Percentiles rank a stretch among this genome's conserved stretches.
Evolutionary conservation across 1,139 yeast genomes (phyloP).

Genomic region (Scheffersomyces parashehatae): DNA sequence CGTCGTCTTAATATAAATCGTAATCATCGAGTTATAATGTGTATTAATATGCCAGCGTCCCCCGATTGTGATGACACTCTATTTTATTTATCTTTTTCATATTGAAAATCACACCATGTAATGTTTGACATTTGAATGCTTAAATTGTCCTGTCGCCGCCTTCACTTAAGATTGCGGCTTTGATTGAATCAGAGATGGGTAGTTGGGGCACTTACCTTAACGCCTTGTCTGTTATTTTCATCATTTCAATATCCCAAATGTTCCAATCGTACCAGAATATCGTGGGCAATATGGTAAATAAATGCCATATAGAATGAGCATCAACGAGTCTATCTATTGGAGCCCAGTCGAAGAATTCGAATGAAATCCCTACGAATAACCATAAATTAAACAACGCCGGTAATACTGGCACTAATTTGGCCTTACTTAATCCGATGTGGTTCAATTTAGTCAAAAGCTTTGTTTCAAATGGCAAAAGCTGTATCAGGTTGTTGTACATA

Average conservation of each 20-base stretch:
- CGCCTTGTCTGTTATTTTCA: conserved; percentile 16
- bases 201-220: not conserved
- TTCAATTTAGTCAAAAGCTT: conserved; percentile 35
- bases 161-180: no score
- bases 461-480: conserved; percentile 43
- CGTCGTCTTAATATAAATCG: no score
- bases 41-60: no score
- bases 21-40: no score
- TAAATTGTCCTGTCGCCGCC: no score
- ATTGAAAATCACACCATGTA: no score
- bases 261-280: conserved; percentile 51
- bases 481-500: conserved; percentile 37
- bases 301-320: conserved; percentile 49
- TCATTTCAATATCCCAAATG: conserved; percentile 48
- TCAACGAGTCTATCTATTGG: conserved; percentile 37
- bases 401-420: conserved; percentile 34
- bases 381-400: conserved; percentile 39
- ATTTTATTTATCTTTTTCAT: no score
- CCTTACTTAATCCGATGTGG: conserved; percentile 24
- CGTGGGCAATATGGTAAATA: conserved; percentile 44
- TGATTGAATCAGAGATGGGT: no score
- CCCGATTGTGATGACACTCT: no score
- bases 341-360: conserved; percentile 41
- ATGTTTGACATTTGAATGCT: no score
- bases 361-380: conserved; percentile 34